Base-by-base conservation (phyloP, 164 flowering plant genomes). In the Sedum album region DNA sequence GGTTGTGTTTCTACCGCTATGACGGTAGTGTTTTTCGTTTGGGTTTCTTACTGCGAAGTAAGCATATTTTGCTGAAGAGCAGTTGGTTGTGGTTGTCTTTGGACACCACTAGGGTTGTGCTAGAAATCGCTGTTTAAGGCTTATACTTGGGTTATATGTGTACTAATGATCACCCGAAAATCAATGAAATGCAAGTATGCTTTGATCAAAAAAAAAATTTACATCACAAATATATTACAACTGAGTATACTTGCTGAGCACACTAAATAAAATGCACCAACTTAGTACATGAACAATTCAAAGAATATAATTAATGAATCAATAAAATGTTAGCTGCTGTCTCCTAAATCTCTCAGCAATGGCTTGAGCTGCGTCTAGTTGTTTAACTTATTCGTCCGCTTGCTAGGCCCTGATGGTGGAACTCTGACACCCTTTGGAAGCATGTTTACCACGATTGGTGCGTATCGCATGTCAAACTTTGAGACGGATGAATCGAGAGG, bases 321-420 rank as follows among this genome's bases (percentile, higher is more conserved):
- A 51, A 57, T 26, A 28, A 28, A 57, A 57, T 57, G 62, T 57
- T 2, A 57, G 31, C 33, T 57, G 18, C n/a, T 57, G 33, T 15
- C 1, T 26, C 62, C 33, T 28, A 57, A 57, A 28, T 11, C 33
- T 18, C 26, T 57, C 62, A 28, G 15, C 2, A 44, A 17, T 4
- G 15, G 20, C 15, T 44, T 17, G 13, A 31, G 20, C 53, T 3
- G 68, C 31, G n/a, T 26, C 60, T 71, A 81, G 62, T 70, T 67
- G 23, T 69, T 70, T 20, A 73, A 0, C 51, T 48, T 20, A 71
- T 83, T 76, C 69, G 63, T 75, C 38, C 82, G 76, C 68, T 71
- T 73, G 80, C 86, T 79, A 14, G 86, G 84, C 9, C 77, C 84
- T 0, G 84, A 81, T 0, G 86, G 80, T 1, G 82, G 77, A 33